These are phyloP conservation scores for Solanum virginianum DNA, from an alignment of 257 asterid genomes.

Conservation along the genomic window DNA sequence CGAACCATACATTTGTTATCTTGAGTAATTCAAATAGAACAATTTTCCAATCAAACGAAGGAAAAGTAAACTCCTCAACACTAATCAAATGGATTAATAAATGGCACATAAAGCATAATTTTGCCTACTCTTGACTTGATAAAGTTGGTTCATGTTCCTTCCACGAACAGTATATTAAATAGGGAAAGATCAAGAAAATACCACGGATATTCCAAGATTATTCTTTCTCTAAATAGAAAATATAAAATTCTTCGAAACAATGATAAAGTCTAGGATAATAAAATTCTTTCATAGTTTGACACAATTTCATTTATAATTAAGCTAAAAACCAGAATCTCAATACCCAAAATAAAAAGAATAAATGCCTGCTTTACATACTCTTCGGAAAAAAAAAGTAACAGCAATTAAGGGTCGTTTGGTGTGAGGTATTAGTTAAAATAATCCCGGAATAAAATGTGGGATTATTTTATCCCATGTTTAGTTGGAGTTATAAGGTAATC, in stretches of 20 bases:
- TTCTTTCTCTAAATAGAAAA: background rate
- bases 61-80: background rate
- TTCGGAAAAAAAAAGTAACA: background rate
- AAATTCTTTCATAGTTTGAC: background rate
- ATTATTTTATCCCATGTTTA: too few species aligned
- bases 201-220: background rate
- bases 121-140: background rate
- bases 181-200: background rate
- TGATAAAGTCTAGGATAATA: background rate
- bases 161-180: background rate
- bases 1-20: background rate
- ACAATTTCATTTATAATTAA: background rate
- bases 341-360: background rate
- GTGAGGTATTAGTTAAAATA: too few species aligned
- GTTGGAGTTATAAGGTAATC: too few species aligned
- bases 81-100: background rate
- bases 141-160: background rate
- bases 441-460: too few species aligned
- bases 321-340: background rate
- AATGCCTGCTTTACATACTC: background rate
- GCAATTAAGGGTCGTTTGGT: background rate
- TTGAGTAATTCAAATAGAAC: background rate
- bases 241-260: background rate
- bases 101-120: background rate
- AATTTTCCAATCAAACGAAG: background rate